phyloP scores from a whole-genome alignment of 2,329 filamentous ascomycete genomes.

The Diplodia intermedia region DNA sequence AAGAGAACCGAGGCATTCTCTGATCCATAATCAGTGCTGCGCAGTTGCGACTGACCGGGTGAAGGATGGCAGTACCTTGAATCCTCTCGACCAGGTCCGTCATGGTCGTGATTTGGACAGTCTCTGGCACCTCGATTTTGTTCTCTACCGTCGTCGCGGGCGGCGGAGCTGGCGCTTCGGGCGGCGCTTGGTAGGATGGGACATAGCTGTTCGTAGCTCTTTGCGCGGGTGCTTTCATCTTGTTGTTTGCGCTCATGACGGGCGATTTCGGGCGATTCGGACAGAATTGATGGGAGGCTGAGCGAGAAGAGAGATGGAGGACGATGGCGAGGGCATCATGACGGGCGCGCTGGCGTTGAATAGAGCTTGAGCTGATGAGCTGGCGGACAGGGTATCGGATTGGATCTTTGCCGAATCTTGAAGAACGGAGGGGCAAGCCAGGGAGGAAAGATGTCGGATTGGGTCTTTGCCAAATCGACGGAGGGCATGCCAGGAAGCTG shows the following conservation, averaged over 20 bases:
- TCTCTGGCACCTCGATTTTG: conserved; percentile 29
- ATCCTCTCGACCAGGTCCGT: conserved; percentile 28
- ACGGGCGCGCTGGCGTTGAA: neutral
- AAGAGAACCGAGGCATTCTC: conserved; percentile 30
- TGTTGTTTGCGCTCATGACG: conserved; percentile 24
- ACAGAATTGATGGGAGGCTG: neutral
- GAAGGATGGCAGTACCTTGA: conserved; percentile 7
- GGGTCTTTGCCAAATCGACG: neutral
- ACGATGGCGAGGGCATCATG: neutral
- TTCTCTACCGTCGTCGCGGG: conserved; percentile 29
- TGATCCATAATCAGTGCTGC: neutral
- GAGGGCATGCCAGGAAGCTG: neutral
- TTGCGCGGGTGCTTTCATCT: neutral
- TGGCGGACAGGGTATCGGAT: conserved; percentile 7
- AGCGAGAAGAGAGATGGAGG: neutral
- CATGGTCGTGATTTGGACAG: conserved; percentile 29
- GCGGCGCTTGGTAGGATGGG: conserved; percentile 21
- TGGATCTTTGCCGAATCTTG: neutral
- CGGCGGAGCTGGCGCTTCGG: conserved; percentile 11
- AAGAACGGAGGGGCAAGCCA: neutral
- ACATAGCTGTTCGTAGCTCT: conserved; percentile 21
- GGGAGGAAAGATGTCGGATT: conserved; percentile 5
- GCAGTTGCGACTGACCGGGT: no score
- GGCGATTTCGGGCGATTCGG: neutral
- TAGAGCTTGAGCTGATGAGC: neutral